Percentiles rank a stretch among this genome's conserved stretches.
phyloP scores from a whole-genome alignment of 2,329 filamentous ascomycete species.

The Apiospora marii region DNA sequence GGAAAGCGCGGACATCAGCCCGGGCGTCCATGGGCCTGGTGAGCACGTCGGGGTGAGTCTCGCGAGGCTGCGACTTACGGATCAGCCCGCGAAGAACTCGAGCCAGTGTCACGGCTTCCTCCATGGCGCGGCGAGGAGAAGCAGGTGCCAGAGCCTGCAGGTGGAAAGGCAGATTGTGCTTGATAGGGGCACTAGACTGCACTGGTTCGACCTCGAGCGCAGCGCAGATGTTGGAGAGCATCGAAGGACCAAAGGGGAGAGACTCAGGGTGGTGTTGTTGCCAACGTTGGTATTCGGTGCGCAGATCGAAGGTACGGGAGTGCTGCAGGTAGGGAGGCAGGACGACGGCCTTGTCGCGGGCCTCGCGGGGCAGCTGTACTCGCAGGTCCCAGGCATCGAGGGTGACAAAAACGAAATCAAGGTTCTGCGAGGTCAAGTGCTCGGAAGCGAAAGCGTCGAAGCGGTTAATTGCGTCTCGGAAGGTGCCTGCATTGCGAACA shows the following conservation, averaged over 20 bases:
- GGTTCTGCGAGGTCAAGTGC: constrained; percentile 87
- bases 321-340: constrained; percentile 97
- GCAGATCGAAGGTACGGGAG: constrained; percentile 94
- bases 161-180: constrained; percentile 98
- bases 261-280: constrained; percentile 98
- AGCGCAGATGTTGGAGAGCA: constrained; percentile 96
- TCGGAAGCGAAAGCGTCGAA: constrained; percentile 95
- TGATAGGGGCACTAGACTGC: constrained; percentile 96
- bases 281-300: constrained; percentile 98
- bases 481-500: constrained; percentile 95
- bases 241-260: constrained; percentile 93
- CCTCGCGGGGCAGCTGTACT: constrained; percentile 95
- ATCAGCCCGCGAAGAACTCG: constrained; percentile 92
- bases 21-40: constrained; percentile 96
- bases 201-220: constrained; percentile 98
- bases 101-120: constrained; percentile 93
- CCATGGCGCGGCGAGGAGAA: constrained; percentile 94
- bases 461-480: constrained; percentile 94
- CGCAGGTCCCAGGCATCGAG: constrained; percentile 98
- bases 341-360: constrained; percentile 96
- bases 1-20: constrained; percentile 93
- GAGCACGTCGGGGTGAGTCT: constrained; percentile 94
- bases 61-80: constrained; percentile 92
- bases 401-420: constrained; percentile 98
- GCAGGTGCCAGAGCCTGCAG: constrained; percentile 94